Base-by-base conservation (phyloP, 2,329 filamentous ascomycete species). In the Chaetomium sp. region DNA sequence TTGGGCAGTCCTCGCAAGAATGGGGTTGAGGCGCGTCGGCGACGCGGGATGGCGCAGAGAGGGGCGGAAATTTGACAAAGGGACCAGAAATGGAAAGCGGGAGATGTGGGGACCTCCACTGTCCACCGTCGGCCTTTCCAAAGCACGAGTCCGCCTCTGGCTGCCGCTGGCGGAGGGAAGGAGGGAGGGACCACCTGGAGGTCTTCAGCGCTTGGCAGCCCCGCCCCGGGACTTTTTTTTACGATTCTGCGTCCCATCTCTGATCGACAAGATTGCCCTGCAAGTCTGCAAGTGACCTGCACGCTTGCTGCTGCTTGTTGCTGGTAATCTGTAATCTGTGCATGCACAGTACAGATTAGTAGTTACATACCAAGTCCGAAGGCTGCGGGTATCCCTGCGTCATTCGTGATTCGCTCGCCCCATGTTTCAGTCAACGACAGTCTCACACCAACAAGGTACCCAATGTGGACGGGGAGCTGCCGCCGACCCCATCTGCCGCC, bases 11-110 rank as follows among this genome's bases (percentile, higher is more conserved):
- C n/a, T 47, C 45, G 45, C 49, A 51, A 29, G 49, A 25, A 25
- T 25, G 23, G 9, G 3, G 29, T 21, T 42, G 53, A 23, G 55
- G 59, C 50, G 25, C 38, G 62, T 49, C 27, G 19, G 53, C 7
- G 29, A 53, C 61, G 55, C 55, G 61, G 61, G 61, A 54, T 63
- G 55, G 61, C 55, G 61, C 55, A 55, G 61, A 7, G 51, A 54
- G 31, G 55, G 55, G 53, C 31, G 49, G 61, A 59, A 47, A 63
- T 58, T 59, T 54, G 61, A 47, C 25, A 38, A 53, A 38, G n/a
- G 16, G 47, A 13, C 16, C 21, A 38, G 27, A 38, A 35, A 42
- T 42, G 38, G 38, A 27, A 47, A n/a, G 27, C 38, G 29, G 42
- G 29, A 56, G 33, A 31, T 58, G 56, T 47, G 56, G 61, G 25